phyloP scores from a whole-genome alignment of 139 green algal genomes.

The Closterium sp. region DNA sequence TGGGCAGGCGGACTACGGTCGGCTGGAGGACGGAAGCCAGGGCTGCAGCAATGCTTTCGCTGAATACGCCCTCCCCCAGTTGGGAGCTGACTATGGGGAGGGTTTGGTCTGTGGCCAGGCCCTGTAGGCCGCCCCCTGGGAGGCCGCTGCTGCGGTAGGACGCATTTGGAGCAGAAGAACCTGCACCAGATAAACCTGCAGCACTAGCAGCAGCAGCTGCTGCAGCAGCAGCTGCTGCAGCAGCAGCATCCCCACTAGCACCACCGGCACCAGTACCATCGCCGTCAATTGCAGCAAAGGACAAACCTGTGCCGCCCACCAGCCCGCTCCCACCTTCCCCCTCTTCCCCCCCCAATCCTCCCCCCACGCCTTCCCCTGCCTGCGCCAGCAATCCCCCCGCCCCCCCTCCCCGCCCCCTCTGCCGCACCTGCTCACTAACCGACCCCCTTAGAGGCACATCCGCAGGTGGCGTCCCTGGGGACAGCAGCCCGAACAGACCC shows the following conservation, averaged over 20 bases:
- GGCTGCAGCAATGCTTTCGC: neutral
- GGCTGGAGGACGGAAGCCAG: neutral
- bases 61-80: neutral
- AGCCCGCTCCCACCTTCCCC: neutral
- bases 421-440: neutral
- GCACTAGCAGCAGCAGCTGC: neutral
- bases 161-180: no score
- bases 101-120: neutral
- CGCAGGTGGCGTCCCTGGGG: neutral
- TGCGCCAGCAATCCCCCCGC: neutral
- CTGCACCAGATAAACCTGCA: no score
- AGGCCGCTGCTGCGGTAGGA: neutral
- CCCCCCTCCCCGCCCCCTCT: neutral
- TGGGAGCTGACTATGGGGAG: neutral
- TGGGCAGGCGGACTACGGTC: neutral
- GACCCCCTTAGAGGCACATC: neutral
- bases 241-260: neutral
- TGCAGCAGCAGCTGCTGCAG: neutral
- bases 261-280: neutral
- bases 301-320: neutral
- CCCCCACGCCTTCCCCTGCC: no score
- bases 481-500: neutral
- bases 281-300: neutral
- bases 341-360: no score
- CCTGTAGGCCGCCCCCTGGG: neutral